Base-by-base conservation (phyloP, 2,329 filamentous ascomycete genomes). In the Calonectria henricotiae region DNA sequence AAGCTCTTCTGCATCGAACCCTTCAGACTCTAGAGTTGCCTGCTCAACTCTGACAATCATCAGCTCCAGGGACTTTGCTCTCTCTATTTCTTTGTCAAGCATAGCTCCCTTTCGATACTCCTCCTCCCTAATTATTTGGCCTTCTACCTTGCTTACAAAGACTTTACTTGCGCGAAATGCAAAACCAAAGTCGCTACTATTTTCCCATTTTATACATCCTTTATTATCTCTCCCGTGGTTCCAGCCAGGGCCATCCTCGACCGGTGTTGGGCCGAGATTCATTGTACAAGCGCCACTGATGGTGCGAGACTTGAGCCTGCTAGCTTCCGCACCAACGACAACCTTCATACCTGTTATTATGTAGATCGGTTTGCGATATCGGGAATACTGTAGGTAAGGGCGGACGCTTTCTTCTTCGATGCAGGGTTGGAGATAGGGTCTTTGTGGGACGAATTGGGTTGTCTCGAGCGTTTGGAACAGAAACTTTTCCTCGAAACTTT, bases 331-430 rank as follows among this genome's bases (percentile, higher is more conserved):
- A 2, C 70, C 70, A 20, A 35, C 54, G 1, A 67, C 72, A 4
- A 60, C 5, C 20, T 71, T 72, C 1, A 73, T 11, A 1, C 70
- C 72, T 1, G 72, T 73, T 11, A 73, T 71, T 11, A 73, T 20
- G 12, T 72, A 73, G 25, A 72, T 5, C 1, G 70, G 72, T 2
- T 71, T 73, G 20, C 62, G 60, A 20, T 65, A 72, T 6, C 60
- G 15, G 12, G 17, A 30, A 1, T 4, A 9, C 3, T 69, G 17
- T 4, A 73, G 54, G 4, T 54, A 65, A 1, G 25, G 30, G 8
- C 60, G 70, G 0, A 69, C 62, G 1, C 7, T 37, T 0, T 62
- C 43, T 0, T 32, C 32, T 23, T 67, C 65, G 11, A 71, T 30
- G n/a, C 62, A 71, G 4, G 9, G 44, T 7, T 73, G 43, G 6